phyloP scores from a whole-genome alignment of 306 rosid species.

The Echinosophora koreensis region DNA sequence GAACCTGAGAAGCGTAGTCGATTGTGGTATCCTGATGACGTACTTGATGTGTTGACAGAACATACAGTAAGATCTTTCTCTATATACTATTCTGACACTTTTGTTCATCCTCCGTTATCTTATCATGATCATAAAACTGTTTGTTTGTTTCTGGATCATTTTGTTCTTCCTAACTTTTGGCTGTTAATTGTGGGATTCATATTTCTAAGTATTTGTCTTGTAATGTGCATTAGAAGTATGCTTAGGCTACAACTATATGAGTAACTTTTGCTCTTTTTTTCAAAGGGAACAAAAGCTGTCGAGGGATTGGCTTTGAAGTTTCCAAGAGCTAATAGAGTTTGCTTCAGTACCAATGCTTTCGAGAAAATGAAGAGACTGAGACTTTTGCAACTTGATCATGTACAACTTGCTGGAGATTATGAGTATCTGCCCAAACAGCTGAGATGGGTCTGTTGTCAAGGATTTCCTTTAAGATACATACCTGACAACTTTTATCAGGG shows the following conservation, averaged over 20 bases:
- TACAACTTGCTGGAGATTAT: slow-evolving; percentile 27
- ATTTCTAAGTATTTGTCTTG: too few species aligned
- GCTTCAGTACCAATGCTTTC: slow-evolving; percentile 22
- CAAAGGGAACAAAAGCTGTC: slow-evolving; percentile 28
- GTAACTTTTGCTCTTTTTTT: not conserved
- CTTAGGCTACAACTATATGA: too few species aligned
- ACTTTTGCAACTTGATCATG: slow-evolving; percentile 18
- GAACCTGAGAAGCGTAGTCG: not conserved
- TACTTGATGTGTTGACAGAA: not conserved
- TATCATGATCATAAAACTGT: not conserved
- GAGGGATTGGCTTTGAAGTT: slow-evolving; percentile 36
- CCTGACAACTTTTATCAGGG: not conserved
- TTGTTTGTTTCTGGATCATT: not conserved
- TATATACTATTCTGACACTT: not conserved
- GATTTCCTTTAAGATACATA: slow-evolving; percentile 1
- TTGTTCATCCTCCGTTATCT: not conserved
- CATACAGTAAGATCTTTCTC: slow-evolving; percentile 11
- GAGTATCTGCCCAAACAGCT: not conserved
- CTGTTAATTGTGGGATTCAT: too few species aligned
- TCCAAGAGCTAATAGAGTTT: not conserved
- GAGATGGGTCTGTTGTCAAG: slow-evolving; percentile 23
- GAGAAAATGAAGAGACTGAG: slow-evolving; percentile 21
- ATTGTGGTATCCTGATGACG: slow-evolving; percentile 34
- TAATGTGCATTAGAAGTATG: too few species aligned
- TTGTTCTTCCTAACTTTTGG: too few species aligned